Base-by-base conservation (phyloP, 1,284 basidiomycete species). In the Sanguinoderma infundibulare region DNA sequence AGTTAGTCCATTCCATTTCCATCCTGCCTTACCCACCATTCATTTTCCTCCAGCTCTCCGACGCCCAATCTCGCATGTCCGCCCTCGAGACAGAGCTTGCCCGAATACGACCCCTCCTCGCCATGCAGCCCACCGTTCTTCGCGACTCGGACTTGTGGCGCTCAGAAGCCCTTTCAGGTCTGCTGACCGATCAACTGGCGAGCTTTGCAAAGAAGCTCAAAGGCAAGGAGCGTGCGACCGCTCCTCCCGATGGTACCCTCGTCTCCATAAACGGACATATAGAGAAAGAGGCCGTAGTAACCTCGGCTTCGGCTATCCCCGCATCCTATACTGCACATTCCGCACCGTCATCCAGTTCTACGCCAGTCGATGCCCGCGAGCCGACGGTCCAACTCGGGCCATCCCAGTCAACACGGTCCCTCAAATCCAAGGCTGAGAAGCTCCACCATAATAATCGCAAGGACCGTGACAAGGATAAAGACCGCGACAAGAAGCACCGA, bases 91-190 rank as follows among this genome's bases (percentile, higher is more conserved):
- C 75, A 12, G 86, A 89, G 63, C 75, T 88, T 2, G 68, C 73
- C 1, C 81, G 82, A 57, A 78, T 88, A 9, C 82, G 83, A 36
- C 86, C 86, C 0, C 72, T 87, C 20, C 78, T 89, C 32, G 74
- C 87, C 12, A 80, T 87, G 76, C 80, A 85, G 58, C 80, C 83
- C 12, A 78, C 60, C 53, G 68, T 61, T 65, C 66, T 70, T 53
- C 63, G 60, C 17, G 69, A 69, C 15, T 56, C 67, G 3, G 47
- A 60, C 2, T 40, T 68, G 10, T 62, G 65, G 67, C 60, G 62
- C 47, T 53, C 67, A 46, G 57, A 64, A 46, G 17, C 65, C 0
- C 53, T 61, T 2, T 40, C 60, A 4, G 24, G 54, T 15, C 49
- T 60, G 9, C 44, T 42, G 1, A 36, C 52, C 0, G 52, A 60